Conservation (phyloP, 148 eudicot genomes). For the Diospyros lotus region DNA sequence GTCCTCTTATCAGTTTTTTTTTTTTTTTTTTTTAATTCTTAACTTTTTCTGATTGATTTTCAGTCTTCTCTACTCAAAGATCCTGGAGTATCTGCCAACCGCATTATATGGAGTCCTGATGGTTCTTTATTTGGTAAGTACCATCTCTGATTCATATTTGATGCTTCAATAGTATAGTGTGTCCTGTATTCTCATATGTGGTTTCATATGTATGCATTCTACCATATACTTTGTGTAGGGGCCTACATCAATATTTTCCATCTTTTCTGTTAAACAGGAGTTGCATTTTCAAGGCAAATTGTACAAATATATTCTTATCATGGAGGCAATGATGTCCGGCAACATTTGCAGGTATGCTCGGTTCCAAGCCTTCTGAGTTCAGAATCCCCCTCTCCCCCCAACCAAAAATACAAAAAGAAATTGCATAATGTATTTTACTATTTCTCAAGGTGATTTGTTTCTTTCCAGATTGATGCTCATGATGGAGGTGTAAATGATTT, state of each 20-base stretch:
- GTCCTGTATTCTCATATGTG: not conserved
- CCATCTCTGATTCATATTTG: not conserved
- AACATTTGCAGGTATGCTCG: constrained; percentile 67
- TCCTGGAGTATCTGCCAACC: constrained; percentile 76
- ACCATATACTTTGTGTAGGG: not conserved
- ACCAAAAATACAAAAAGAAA: no score
- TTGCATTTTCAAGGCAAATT: constrained; percentile 80
- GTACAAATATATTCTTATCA: constrained; percentile 81
- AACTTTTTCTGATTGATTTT: constrained; percentile 10
- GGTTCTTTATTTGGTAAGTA: constrained; percentile 77
- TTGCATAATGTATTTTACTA: not conserved
- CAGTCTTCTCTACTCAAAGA: constrained; percentile 77
- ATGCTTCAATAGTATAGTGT: not conserved
- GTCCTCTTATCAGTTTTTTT: not conserved
- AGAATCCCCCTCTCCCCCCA: not conserved
- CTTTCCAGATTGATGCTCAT: constrained; percentile 83
- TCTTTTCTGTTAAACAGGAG: constrained; percentile 42
- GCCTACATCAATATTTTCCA: not conserved
- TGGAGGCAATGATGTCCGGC: constrained; percentile 52
- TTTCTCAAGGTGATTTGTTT: not conserved
- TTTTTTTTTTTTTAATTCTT: no score
- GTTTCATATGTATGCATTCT: not conserved
- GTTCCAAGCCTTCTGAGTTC: constrained; percentile 1
- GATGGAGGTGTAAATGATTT: constrained; percentile 84
- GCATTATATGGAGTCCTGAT: constrained; percentile 94